These are phyloP conservation scores for Herpotrichia juniperi DNA, from an alignment of 2,329 filamentous ascomycete species.

Conservation along the genomic window DNA sequence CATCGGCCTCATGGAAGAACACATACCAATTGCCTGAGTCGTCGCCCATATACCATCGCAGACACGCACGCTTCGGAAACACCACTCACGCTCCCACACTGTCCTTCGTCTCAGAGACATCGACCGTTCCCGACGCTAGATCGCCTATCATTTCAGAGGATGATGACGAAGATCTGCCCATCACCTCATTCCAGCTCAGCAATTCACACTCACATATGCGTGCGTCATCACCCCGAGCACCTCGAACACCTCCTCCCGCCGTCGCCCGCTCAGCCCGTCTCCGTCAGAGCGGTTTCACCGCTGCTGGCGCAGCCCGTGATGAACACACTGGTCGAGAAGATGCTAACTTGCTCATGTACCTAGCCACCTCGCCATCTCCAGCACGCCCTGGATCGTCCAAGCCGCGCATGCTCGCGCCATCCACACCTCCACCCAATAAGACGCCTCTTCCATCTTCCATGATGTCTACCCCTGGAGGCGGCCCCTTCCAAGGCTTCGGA, in stretches of 20 bases:
- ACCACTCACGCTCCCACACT: slow-evolving; percentile 71
- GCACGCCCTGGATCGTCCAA: slow-evolving; percentile 61
- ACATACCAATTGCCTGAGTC: slow-evolving; percentile 80
- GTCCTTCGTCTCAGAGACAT: slow-evolving; percentile 77
- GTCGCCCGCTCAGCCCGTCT: slow-evolving; percentile 47
- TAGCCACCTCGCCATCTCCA: slow-evolving; percentile 90
- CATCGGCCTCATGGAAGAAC: slow-evolving; percentile 72
- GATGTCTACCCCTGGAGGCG: slow-evolving; percentile 84
- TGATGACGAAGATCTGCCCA: slow-evolving; percentile 80
- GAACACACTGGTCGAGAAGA: slow-evolving; percentile 77
- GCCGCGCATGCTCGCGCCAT: slow-evolving; percentile 57
- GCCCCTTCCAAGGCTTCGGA: slow-evolving; percentile 63
- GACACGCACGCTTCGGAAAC: slow-evolving; percentile 73
- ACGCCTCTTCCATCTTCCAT: slow-evolving; percentile 78
- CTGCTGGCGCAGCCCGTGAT: slow-evolving; percentile 47
- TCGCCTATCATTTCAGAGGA: slow-evolving; percentile 72
- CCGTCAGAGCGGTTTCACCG: slow-evolving; percentile 46
- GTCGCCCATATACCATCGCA: slow-evolving; percentile 80
- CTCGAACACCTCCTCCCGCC: slow-evolving; percentile 48
- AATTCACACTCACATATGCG: slow-evolving; percentile 65
- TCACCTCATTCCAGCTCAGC: slow-evolving; percentile 71
- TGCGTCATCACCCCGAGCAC: slow-evolving; percentile 75
- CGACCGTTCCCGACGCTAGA: slow-evolving; percentile 67
- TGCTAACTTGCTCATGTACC: slow-evolving; percentile 82
- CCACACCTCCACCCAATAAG: slow-evolving; percentile 60